These are phyloP conservation scores for Linanthus parryae DNA, from an alignment of 148 eudicot species.

Conservation along the genomic window DNA sequence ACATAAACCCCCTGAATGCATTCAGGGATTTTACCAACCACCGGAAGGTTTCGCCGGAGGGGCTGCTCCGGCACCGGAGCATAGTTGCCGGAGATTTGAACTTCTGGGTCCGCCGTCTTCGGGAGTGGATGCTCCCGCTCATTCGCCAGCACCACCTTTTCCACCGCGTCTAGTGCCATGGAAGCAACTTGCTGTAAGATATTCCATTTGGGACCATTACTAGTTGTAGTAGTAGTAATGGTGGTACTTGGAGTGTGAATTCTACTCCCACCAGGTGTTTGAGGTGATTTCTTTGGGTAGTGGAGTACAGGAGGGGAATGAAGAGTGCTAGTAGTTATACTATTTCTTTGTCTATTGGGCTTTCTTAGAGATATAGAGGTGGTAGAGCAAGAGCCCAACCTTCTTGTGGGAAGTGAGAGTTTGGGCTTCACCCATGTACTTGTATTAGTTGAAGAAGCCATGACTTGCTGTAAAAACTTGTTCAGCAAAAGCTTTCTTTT, in stretches of 20 bases:
- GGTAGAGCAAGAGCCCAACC: slow-evolving; percentile 5
- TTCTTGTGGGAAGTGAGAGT: not conserved
- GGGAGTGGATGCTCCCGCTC: slow-evolving; percentile 38
- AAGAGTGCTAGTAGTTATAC: slow-evolving; percentile 16
- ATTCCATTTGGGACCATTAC: slow-evolving; percentile 17
- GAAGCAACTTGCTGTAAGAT: slow-evolving; percentile 41
- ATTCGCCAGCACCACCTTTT: slow-evolving; percentile 12
- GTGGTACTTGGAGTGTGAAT: not conserved
- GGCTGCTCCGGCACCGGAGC: slow-evolving; percentile 67
- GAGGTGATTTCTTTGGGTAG: slow-evolving; percentile 13
- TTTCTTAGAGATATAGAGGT: slow-evolving; percentile 7
- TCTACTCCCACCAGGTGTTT: not conserved
- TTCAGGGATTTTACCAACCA: slow-evolving; percentile 43
- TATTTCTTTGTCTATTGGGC: slow-evolving; percentile 6
- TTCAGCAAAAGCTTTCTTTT: slow-evolving; percentile 5
- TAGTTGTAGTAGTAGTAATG: not conserved
- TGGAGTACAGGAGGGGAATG: slow-evolving; percentile 20
- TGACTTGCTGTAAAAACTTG: slow-evolving; percentile 9
- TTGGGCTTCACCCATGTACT: slow-evolving; percentile 16
- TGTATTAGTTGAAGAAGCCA: slow-evolving; percentile 13
- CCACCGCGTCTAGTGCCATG: slow-evolving; percentile 31
- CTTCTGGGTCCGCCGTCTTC: slow-evolving; percentile 48
- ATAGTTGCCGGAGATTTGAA: slow-evolving; percentile 64
- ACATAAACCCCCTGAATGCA: slow-evolving; percentile 48
- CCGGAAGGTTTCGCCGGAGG: slow-evolving; percentile 27